These are phyloP conservation scores for Lachnellula cervina DNA, from an alignment of 2,329 filamentous ascomycete genomes.

Conservation along the genomic window DNA sequence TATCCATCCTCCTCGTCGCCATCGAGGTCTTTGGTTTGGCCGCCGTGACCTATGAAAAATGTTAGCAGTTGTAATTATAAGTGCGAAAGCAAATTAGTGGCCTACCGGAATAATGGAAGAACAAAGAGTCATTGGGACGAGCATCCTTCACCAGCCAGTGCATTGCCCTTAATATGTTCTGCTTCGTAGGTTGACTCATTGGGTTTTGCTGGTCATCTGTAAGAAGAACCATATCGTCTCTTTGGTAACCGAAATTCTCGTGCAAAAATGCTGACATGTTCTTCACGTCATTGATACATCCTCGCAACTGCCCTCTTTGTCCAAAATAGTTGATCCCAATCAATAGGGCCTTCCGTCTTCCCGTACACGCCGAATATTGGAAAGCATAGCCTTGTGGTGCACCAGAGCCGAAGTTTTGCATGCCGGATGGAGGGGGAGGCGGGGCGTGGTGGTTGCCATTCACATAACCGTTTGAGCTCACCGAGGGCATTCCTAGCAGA, in stretches of 20 bases:
- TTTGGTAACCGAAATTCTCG: slow-evolving; percentile 82
- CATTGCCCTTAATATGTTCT: slow-evolving; percentile 95
- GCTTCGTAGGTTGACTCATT: slow-evolving; percentile 93
- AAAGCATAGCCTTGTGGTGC: slow-evolving; percentile 77
- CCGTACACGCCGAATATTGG: slow-evolving; percentile 87
- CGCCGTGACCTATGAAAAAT: slow-evolving; percentile 57
- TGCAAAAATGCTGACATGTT: slow-evolving; percentile 95
- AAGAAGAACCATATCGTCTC: slow-evolving; percentile 93
- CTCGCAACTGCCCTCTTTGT: slow-evolving; percentile 80
- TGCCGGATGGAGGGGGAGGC: slow-evolving; percentile 58
- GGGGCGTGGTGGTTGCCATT: slow-evolving; percentile 56
- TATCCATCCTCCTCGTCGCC: slow-evolving; percentile 77
- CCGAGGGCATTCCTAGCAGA: slow-evolving; percentile 35
- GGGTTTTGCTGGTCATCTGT: slow-evolving; percentile 96
- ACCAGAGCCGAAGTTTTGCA: slow-evolving; percentile 72
- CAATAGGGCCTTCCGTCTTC: slow-evolving; percentile 78
- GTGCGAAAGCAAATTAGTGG: slow-evolving; percentile 9
- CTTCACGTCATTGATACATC: slow-evolving; percentile 95
- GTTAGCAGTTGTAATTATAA: slow-evolving; percentile 14
- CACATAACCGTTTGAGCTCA: slow-evolving; percentile 48
- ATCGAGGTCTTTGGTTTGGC: slow-evolving; percentile 73
- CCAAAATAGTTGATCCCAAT: slow-evolving; percentile 97
- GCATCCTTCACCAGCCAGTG: slow-evolving; percentile 96
- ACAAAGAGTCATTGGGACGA: slow-evolving; percentile 84
- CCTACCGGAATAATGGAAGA: slow-evolving; percentile 92